Percentiles rank a stretch among this genome's conserved stretches.
Evolutionary conservation across 306 rosid genomes (phyloP).

Genomic region (Inga laurina): DNA sequence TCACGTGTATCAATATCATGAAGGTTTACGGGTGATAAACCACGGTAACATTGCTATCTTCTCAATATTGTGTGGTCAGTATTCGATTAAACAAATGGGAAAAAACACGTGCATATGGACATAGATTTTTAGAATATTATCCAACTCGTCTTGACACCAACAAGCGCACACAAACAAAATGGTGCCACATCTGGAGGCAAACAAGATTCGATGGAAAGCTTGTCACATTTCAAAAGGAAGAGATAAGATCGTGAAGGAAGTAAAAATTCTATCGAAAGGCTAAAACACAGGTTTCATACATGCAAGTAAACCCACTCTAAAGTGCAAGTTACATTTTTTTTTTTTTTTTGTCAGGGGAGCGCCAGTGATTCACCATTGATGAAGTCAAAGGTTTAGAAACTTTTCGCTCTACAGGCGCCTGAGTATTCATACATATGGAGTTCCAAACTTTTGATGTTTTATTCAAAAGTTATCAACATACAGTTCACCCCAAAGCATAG

Average conservation of each 20-base stretch:
- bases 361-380: not conserved
- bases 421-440: not conserved
- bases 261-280: not conserved
- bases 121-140: too few relatives aligned
- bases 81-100: not conserved
- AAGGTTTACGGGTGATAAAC: not conserved
- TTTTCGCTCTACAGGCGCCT: not conserved
- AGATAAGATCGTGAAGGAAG: not conserved
- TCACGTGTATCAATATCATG: not conserved
- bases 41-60: not conserved
- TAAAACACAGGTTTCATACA: not conserved
- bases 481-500: not conserved
- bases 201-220: slow-evolving; percentile 3
- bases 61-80: slow-evolving; percentile 8
- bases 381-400: slow-evolving; percentile 8
- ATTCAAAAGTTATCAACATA: not conserved
- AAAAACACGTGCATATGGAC: not conserved
- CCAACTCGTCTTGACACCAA: not conserved
- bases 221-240: not conserved
- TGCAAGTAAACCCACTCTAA: not conserved
- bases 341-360: not conserved
- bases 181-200: not conserved
- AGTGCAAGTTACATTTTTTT: not conserved
- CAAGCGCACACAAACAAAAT: not conserved
- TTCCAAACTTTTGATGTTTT: not conserved